Percentiles rank a stretch among this genome's conserved stretches.
Conservation (phyloP, 2,329 filamentous ascomycete species). For the Fusarium protoensiforme region DNA sequence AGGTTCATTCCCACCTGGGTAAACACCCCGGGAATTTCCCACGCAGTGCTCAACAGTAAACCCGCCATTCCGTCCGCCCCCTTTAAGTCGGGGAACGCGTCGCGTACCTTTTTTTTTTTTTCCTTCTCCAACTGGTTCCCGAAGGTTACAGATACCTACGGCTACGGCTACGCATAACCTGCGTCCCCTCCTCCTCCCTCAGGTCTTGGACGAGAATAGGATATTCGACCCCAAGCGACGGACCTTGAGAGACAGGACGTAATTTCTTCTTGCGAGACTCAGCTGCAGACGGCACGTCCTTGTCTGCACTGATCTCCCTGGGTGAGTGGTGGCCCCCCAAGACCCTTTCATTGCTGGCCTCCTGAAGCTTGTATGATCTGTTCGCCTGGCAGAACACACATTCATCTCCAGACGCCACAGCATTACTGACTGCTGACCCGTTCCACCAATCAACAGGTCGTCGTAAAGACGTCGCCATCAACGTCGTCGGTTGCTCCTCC, state of each 20-base stretch:
- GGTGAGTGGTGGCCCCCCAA: slow-evolving; percentile 50
- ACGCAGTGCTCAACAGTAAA: slow-evolving; percentile 28
- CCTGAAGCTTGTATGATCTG: slow-evolving; percentile 26
- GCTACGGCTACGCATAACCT: slow-evolving; percentile 32
- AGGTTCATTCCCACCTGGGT: slow-evolving; percentile 23
- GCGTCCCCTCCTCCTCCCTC: slow-evolving; percentile 20
- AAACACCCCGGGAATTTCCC: slow-evolving; percentile 41
- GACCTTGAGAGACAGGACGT: slow-evolving; percentile 43
- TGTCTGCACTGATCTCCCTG: slow-evolving; percentile 73
- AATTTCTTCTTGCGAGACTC: slow-evolving; percentile 55
- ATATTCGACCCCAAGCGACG: slow-evolving; percentile 35
- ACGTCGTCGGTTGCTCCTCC: slow-evolving; percentile 61
- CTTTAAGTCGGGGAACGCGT: slow-evolving; percentile 48
- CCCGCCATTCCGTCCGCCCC: slow-evolving; percentile 41
- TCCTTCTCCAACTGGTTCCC: not conserved
- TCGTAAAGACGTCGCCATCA: slow-evolving; percentile 67
- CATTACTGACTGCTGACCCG: slow-evolving; percentile 41
- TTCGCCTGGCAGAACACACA: slow-evolving; percentile 28
- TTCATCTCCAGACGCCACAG: slow-evolving; percentile 37
- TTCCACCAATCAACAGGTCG: slow-evolving; percentile 46
- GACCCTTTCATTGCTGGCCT: slow-evolving; percentile 12
- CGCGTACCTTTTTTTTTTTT: slow-evolving; percentile 40
- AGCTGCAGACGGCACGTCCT: slow-evolving; percentile 67
- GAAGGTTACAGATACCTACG: slow-evolving; percentile 6
- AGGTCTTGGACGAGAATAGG: slow-evolving; percentile 37